Conservation (phyloP, 2,329 filamentous ascomycete species). For the Lasiodiplodia sp. region DNA sequence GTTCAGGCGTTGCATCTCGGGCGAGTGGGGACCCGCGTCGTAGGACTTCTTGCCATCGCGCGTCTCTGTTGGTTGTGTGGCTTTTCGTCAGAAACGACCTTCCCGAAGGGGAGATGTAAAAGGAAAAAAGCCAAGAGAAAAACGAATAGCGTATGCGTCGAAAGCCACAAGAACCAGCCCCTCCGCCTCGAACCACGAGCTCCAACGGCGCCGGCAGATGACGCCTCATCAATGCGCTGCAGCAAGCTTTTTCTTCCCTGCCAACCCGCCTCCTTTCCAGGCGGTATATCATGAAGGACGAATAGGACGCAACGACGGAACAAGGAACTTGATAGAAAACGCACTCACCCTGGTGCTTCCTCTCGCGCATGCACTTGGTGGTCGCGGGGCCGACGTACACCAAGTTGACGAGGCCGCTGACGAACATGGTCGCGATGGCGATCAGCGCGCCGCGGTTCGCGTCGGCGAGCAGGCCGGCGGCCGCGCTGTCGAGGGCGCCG, state of each 20-base stretch:
- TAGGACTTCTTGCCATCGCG: slow-evolving; percentile 88
- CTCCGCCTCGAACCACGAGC: not conserved
- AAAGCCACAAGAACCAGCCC: not conserved
- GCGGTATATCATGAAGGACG: not conserved
- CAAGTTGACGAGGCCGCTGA: slow-evolving; percentile 75
- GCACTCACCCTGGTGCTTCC: slow-evolving; percentile 69
- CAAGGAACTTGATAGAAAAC: not conserved
- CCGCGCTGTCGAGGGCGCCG: slow-evolving; percentile 5
- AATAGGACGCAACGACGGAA: not conserved
- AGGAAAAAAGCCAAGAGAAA: not conserved
- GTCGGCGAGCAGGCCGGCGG: slow-evolving; percentile 13
- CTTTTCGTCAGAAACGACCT: not conserved
- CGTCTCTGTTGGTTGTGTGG: slow-evolving; percentile 63
- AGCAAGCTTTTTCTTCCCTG: slow-evolving; percentile 36
- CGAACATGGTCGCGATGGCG: slow-evolving; percentile 73
- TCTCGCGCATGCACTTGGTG: slow-evolving; percentile 73
- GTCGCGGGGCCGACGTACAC: slow-evolving; percentile 77
- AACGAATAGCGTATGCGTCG: not conserved
- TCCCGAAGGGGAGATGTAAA: not conserved
- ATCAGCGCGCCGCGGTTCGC: slow-evolving; percentile 43
- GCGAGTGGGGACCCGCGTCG: slow-evolving; percentile 78
- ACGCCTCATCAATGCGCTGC: not conserved
- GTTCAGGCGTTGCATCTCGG: slow-evolving; percentile 73
- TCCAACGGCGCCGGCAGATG: not conserved
- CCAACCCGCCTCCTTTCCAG: slow-evolving; percentile 55